Evolutionary conservation across 257 asterid genomes (phyloP).

Genomic region (Solanum ossicruentum): DNA sequence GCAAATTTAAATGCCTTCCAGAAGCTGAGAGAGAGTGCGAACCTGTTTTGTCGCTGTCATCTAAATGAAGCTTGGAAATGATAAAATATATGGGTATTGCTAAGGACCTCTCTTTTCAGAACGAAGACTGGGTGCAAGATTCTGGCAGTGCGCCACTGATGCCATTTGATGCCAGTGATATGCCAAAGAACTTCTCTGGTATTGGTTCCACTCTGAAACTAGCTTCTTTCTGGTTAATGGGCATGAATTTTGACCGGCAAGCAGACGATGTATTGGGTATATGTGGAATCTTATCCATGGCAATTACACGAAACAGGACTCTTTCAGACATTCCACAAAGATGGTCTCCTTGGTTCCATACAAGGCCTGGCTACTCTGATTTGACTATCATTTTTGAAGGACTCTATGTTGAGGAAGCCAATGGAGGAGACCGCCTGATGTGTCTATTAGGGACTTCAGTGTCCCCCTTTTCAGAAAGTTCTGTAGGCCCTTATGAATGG

Average conservation of each 20-base stretch:
- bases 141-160: neutral
- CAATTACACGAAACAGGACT: neutral
- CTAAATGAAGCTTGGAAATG: neutral
- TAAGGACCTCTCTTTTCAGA: constrained; percentile 1
- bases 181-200: neutral
- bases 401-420: neutral
- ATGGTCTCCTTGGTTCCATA: constrained; percentile 2
- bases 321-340: neutral
- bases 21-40: constrained; percentile 6
- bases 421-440: neutral
- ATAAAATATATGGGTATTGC: neutral
- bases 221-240: neutral
- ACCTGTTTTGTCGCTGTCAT: neutral
- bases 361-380: neutral
- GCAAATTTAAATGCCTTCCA: neutral
- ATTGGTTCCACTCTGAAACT: neutral
- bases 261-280: neutral
- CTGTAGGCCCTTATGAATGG: neutral
- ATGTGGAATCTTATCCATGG: neutral
- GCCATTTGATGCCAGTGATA: neutral
- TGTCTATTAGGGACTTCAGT: neutral
- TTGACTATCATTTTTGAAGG: neutral
- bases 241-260: neutral
- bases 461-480: neutral
- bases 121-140: constrained; percentile 7